phyloP scores from a whole-genome alignment of 768 basidiomycete genomes.

The Pleurotus cornucopiae region DNA sequence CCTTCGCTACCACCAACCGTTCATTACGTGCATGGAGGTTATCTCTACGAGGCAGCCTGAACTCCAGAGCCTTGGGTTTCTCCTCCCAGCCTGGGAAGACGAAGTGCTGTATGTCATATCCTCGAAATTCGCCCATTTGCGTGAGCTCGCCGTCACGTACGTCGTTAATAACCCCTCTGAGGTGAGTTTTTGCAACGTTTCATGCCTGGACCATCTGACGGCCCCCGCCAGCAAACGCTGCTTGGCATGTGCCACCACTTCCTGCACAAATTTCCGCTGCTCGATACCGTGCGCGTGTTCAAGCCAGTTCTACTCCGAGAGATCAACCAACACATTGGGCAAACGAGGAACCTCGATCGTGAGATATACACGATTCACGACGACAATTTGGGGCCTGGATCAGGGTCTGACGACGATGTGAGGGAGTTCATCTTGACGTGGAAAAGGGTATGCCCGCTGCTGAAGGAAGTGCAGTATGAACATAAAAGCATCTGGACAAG shows the following conservation, averaged over 20 bases:
- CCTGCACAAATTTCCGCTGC: slow-evolving; percentile 27
- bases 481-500: slow-evolving; percentile 36
- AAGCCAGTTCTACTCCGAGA: slow-evolving; percentile 6
- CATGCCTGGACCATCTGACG: too few relatives aligned
- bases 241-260: slow-evolving; percentile 40
- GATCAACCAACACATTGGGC: slow-evolving; percentile 3
- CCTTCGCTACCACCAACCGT: slow-evolving; percentile 14
- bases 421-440: slow-evolving; percentile 37
- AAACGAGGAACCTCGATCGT: slow-evolving; percentile 6
- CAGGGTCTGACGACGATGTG: slow-evolving; percentile 24
- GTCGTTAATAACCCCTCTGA: slow-evolving; percentile 33
- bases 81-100: slow-evolving; percentile 39
- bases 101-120: slow-evolving; percentile 39
- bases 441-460: slow-evolving; percentile 33
- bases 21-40: slow-evolving; percentile 13
- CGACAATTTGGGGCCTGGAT: slow-evolving; percentile 1
- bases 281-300: slow-evolving; percentile 37
- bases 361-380: slow-evolving; percentile 7
- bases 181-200: slow-evolving; percentile 21
- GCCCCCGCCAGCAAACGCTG: slow-evolving; percentile 26
- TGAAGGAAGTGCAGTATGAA: slow-evolving; percentile 38
- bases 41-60: slow-evolving; percentile 21
- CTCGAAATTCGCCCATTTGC: slow-evolving; percentile 30
- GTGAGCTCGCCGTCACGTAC: slow-evolving; percentile 36
- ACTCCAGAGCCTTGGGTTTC: slow-evolving; percentile 23